Evolutionary conservation across 805 yeast genomes (phyloP), one percentile per base, ranked within the genome.

Genomic region (Candida krabiensis): DNA sequence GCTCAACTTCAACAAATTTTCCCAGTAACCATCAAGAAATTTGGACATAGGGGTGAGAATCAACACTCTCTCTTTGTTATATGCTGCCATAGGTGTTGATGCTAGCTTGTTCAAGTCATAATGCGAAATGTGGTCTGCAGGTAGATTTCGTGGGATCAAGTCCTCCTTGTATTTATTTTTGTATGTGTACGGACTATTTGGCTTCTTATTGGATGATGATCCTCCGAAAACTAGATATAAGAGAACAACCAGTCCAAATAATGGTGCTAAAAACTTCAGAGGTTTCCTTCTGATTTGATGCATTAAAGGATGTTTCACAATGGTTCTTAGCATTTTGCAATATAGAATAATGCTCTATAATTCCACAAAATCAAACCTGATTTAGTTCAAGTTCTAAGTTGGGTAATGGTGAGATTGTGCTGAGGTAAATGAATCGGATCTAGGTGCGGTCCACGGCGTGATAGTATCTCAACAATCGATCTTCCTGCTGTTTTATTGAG

Each of bases 11-110:
- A 84, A 62, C 43, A 93, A 64, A 61, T 93, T 93, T 26, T 76
- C 77, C 98, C 98, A 93, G 67, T 89, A 93, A 48, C 78, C 83
- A 22, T 80, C 79, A 59, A 86, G 80, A 59, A 93, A 93, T 48
- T 80, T 77, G 30, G 95, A 83, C 78, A 93, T 80, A 25, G 99
- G 99, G 2, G 97, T 81, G 57, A 93, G 72, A 40, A 93, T 79
- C 58, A 93, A 71, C 15, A 93, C 86, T 46, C 85, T 83, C 59
- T 93, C 97, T 53, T 76, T 77, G 61, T 87, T 84, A 41, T 73
- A 73, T 35, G 79, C 79, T 15, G 96, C 85, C 61, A 78, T 73
- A 19, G 85, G 71, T 3, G 90, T 77, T 3, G 91, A 75, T 18
- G 79, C 79, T 49, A 91, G 67, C 49, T 75, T 74, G 67, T 93